Evolutionary conservation across 2,329 filamentous ascomycete genomes (phyloP).

Genomic region (Uncinocarpus reesii): DNA sequence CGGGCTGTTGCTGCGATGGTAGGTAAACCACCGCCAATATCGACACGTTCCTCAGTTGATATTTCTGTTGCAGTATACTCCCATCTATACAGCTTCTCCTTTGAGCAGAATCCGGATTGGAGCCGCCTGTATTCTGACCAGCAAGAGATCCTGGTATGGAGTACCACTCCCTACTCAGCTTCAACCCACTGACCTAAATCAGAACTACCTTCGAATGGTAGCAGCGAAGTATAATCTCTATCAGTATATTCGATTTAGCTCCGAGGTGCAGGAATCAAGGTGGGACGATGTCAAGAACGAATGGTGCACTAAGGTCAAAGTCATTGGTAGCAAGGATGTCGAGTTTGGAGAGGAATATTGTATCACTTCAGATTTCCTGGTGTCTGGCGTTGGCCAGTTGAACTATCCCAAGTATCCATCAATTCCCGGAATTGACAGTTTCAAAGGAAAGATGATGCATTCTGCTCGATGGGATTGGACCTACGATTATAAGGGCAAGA

Average conservation of each 20-base stretch:
- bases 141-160: conserved; percentile 46
- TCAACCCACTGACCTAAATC: neutral
- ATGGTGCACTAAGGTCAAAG: conserved; percentile 43
- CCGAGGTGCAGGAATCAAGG: conserved; percentile 41
- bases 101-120: conserved; percentile 51
- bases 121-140: conserved; percentile 49
- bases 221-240: conserved; percentile 47
- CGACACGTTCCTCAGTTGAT: conserved; percentile 10
- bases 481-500: conserved; percentile 45
- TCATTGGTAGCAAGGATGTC: conserved; percentile 45
- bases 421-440: conserved; percentile 41
- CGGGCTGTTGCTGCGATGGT: conserved; percentile 47
- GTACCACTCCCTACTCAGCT: neutral
- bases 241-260: conserved; percentile 50
- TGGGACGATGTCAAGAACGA: conserved; percentile 46
- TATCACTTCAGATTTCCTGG: conserved; percentile 46
- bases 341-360: conserved; percentile 45
- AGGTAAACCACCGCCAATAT: conserved; percentile 9
- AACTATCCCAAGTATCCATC: conserved; percentile 45
- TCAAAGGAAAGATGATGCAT: conserved; percentile 47
- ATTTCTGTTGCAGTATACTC: conserved; percentile 38
- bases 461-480: conserved; percentile 52
- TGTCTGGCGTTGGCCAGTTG: conserved; percentile 50
- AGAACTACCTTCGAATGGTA: conserved; percentile 44
- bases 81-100: conserved; percentile 50